These are phyloP conservation scores for Coniochaeta hoffmannii DNA, from an alignment of 2,329 filamentous ascomycete genomes.

Conservation along the genomic window DNA sequence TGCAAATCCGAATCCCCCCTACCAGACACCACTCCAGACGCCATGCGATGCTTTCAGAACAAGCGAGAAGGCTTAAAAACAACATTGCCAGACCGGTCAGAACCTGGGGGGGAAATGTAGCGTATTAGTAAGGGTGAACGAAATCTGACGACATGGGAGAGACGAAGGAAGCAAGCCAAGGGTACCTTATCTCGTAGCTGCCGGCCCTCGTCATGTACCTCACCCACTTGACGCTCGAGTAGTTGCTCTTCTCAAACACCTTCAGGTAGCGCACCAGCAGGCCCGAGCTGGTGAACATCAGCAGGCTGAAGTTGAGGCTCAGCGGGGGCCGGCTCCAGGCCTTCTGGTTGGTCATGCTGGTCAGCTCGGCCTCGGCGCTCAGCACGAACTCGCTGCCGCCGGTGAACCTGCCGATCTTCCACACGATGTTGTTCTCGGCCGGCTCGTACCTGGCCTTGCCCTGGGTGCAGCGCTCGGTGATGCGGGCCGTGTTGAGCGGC, in stretches of 20 bases:
- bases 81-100: not conserved
- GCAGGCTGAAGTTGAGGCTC: slow-evolving; percentile 81
- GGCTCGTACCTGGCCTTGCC: slow-evolving; percentile 99
- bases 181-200: slow-evolving; percentile 75
- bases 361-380: slow-evolving; percentile 86
- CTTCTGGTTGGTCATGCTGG: slow-evolving; percentile 96
- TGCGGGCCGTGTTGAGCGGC: slow-evolving; percentile 90
- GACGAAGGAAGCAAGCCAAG: not conserved
- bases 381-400: slow-evolving; percentile 96
- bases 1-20: too few relatives aligned
- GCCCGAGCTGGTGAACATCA: slow-evolving; percentile 98
- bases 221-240: slow-evolving; percentile 98
- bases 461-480: slow-evolving; percentile 86
- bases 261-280: slow-evolving; percentile 90
- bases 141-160: not conserved
- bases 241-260: slow-evolving; percentile 99
- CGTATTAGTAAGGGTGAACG: too few relatives aligned
- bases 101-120: not conserved
- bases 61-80: too few relatives aligned
- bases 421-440: slow-evolving; percentile 94
- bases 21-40: not conserved
- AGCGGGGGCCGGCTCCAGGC: slow-evolving; percentile 92
- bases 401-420: slow-evolving; percentile 98
- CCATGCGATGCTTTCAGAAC: not conserved
- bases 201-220: slow-evolving; percentile 97